Percentiles rank a stretch among this genome's conserved stretches.
Conservation (phyloP, 1,284 basidiomycete genomes). For the Ustilago shanxiensis region DNA sequence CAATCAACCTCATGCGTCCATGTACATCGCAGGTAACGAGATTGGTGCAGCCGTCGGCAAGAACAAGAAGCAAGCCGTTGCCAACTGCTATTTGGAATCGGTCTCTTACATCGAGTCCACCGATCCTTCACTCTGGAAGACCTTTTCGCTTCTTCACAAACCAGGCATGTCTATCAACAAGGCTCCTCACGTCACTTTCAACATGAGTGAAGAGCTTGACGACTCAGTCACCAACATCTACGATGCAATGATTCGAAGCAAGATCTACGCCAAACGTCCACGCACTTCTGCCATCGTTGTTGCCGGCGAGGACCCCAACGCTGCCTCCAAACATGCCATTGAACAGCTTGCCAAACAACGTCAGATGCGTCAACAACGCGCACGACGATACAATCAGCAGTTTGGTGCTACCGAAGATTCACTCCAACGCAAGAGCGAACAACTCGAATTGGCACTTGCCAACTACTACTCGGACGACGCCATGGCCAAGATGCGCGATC, state of each 20-base stretch:
- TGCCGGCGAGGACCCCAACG: constrained; percentile 44
- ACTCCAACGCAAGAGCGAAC: constrained; percentile 75
- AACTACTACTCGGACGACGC: constrained; percentile 78
- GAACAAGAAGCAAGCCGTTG: constrained; percentile 82
- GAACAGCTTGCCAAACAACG: constrained; percentile 50
- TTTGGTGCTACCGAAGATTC: constrained; percentile 59
- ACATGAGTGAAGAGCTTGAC: constrained; percentile 79
- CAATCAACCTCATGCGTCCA: constrained; percentile 80
- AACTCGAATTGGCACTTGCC: constrained; percentile 75
- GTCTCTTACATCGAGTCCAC: constrained; percentile 86
- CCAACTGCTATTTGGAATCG: constrained; percentile 87
- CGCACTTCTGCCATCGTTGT: constrained; percentile 39
- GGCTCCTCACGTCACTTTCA: constrained; percentile 80
- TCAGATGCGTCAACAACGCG: constrained; percentile 39
- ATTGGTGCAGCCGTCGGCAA: constrained; percentile 82
- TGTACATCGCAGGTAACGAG: constrained; percentile 82
- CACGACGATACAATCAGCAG: constrained; percentile 38
- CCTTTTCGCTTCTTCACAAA: constrained; percentile 73
- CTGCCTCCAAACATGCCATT: constrained; percentile 64
- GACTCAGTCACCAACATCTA: constrained; percentile 81
- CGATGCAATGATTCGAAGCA: constrained; percentile 75
- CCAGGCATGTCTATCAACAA: constrained; percentile 72
- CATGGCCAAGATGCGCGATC: constrained; percentile 78
- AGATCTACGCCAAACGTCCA: constrained; percentile 67
- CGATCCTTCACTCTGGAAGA: constrained; percentile 83